These are phyloP conservation scores for Dothidotthia symphoricarpi DNA, from an alignment of 2,329 filamentous ascomycete species.

Conservation along the genomic window DNA sequence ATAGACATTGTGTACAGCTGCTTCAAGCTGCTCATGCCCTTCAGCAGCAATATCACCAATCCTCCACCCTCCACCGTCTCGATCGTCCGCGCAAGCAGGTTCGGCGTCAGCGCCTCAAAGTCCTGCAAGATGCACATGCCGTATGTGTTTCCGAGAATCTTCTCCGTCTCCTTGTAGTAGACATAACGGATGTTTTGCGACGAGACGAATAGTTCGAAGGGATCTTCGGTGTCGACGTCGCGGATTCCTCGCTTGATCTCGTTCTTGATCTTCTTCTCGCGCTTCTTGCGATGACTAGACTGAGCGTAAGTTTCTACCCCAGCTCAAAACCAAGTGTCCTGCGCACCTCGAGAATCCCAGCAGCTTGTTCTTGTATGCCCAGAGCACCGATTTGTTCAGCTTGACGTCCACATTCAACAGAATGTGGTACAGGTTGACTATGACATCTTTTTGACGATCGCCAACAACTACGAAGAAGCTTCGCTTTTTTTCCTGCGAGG, in stretches of 20 bases:
- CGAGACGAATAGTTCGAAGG: slow-evolving; percentile 95
- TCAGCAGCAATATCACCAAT: slow-evolving; percentile 82
- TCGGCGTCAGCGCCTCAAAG: slow-evolving; percentile 97
- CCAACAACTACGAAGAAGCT: slow-evolving; percentile 98
- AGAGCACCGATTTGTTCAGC: slow-evolving; percentile 92
- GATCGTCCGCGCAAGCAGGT: slow-evolving; percentile 87
- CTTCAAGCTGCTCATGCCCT: slow-evolving; percentile 95
- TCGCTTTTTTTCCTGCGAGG: slow-evolving; percentile 77
- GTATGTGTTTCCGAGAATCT: slow-evolving; percentile 96
- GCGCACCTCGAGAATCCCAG: slow-evolving; percentile 77
- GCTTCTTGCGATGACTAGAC: slow-evolving; percentile 84
- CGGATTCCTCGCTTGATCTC: slow-evolving; percentile 93
- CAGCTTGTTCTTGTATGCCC: slow-evolving; percentile 98
- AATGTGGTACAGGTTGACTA: slow-evolving; percentile 92
- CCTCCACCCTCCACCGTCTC: slow-evolving; percentile 98
- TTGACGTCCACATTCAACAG: slow-evolving; percentile 87
- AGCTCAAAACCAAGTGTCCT: not conserved
- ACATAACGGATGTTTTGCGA: slow-evolving; percentile 97
- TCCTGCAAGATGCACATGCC: slow-evolving; percentile 98
- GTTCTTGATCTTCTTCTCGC: slow-evolving; percentile 96
- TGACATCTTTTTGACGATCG: slow-evolving; percentile 91
- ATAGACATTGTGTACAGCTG: slow-evolving; percentile 96
- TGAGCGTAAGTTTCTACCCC: not conserved
- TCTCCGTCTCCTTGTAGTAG: slow-evolving; percentile 99
- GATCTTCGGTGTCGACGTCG: slow-evolving; percentile 88